Evolutionary conservation across 2,329 filamentous ascomycete genomes (phyloP).

Genomic region (Zymoseptoria crescenta): DNA sequence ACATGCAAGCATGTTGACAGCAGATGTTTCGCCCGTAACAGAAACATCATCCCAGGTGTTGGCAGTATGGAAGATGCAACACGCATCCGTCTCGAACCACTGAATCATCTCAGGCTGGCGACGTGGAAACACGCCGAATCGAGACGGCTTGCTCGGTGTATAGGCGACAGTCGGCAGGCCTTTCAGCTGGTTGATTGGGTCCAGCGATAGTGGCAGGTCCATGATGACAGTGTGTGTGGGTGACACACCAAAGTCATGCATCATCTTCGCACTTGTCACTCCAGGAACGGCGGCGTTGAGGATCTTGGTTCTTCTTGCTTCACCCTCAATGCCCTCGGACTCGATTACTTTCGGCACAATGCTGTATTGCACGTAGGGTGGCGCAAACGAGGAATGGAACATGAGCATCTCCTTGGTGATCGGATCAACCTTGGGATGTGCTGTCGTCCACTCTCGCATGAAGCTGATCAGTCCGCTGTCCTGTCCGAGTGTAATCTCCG

Average conservation of each 20-base stretch:
- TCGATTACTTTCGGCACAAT: conserved; percentile 36
- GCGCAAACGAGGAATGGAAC: conserved; percentile 58
- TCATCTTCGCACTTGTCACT: conserved; percentile 59
- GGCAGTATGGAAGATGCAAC: conserved; percentile 64
- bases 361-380: conserved; percentile 62
- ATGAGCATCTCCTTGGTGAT: conserved; percentile 57
- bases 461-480: conserved; percentile 47
- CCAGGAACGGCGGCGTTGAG: conserved; percentile 54
- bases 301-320: conserved; percentile 16
- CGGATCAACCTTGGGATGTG: conserved; percentile 60
- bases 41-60: conserved; percentile 57
- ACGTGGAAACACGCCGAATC: conserved; percentile 62
- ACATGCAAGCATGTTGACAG: conserved; percentile 58
- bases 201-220: conserved; percentile 59
- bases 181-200: conserved; percentile 53
- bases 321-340: neutral
- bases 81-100: conserved; percentile 62
- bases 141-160: conserved; percentile 48
- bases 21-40: conserved; percentile 26
- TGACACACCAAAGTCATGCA: conserved; percentile 69
- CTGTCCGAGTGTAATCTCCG: conserved; percentile 19
- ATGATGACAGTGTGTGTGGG: conserved; percentile 56
- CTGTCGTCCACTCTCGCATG: conserved; percentile 65
- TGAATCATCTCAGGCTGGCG: conserved; percentile 48
- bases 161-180: conserved; percentile 53